A percentile compares a stretch with the other conserved stretches of the same genome.
Conservation (phyloP, 2,329 filamentous ascomycete genomes). For the Aspergillus spinulosporus region DNA sequence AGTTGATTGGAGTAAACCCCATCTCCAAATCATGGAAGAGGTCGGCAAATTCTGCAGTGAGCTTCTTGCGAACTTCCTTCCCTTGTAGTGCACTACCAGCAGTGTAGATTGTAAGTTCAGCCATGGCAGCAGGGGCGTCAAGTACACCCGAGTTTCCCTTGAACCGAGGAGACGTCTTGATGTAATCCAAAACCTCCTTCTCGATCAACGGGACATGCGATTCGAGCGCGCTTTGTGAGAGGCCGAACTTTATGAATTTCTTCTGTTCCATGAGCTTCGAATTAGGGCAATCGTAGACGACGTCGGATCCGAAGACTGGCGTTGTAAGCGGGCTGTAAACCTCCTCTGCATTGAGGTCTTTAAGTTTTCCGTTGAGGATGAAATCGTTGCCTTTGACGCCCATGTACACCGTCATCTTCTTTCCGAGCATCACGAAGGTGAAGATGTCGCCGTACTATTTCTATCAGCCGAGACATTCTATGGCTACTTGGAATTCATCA, state of each 20-base stretch:
- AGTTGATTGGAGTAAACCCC: constrained; percentile 79
- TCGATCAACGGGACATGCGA: constrained; percentile 83
- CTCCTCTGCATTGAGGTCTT: constrained; percentile 87
- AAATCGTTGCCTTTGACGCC: constrained; percentile 86
- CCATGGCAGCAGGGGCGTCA: constrained; percentile 67
- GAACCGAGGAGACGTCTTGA: constrained; percentile 57
- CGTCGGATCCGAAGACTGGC: constrained; percentile 75
- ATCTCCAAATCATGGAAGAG: constrained; percentile 79
- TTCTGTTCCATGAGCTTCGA: constrained; percentile 95
- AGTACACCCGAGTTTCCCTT: constrained; percentile 61
- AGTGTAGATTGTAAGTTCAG: constrained; percentile 80
- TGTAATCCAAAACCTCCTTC: constrained; percentile 58
- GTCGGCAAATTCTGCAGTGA: constrained; percentile 70
- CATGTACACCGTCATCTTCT: constrained; percentile 82
- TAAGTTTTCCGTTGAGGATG: constrained; percentile 87
- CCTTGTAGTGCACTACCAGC: constrained; percentile 74
- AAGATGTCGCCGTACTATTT: constrained; percentile 82
- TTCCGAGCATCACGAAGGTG: constrained; percentile 83
- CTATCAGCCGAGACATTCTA: constrained; percentile 15
- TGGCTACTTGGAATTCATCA: background rate
- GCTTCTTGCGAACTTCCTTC: constrained; percentile 69
- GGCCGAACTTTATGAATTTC: constrained; percentile 70
- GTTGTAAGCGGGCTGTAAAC: constrained; percentile 76
- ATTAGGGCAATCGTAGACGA: constrained; percentile 89
- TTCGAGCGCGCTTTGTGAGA: constrained; percentile 60